phyloP scores from a whole-genome alignment of 257 asterid species.

The Solanum medicagineum region DNA sequence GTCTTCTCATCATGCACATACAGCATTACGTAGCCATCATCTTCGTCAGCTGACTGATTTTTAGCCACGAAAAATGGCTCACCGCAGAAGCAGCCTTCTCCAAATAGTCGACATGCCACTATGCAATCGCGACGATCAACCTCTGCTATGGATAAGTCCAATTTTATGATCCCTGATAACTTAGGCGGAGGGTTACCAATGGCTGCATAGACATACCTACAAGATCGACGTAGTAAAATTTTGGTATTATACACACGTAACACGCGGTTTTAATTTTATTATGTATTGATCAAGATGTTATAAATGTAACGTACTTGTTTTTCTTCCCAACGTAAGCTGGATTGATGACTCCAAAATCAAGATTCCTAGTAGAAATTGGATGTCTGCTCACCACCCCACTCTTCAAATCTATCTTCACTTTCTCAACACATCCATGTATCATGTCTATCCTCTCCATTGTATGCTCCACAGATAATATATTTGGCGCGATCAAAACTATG shows the following conservation, averaged over 20 bases:
- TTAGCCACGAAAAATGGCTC: slow-evolving; percentile 38
- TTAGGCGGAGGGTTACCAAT: slow-evolving; percentile 33
- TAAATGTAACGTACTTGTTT: slow-evolving; percentile 21
- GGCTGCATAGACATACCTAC: slow-evolving; percentile 27
- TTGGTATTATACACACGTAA: too few species aligned
- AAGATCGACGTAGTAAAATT: neutral
- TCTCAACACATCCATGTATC: slow-evolving; percentile 62
- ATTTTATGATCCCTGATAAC: slow-evolving; percentile 24
- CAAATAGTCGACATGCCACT: slow-evolving; percentile 20
- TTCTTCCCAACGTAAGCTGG: slow-evolving; percentile 41
- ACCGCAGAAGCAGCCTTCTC: slow-evolving; percentile 21
- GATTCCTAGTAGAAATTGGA: slow-evolving; percentile 44
- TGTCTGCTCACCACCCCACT: slow-evolving; percentile 35
- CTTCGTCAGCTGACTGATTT: slow-evolving; percentile 43
- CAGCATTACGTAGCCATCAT: slow-evolving; percentile 57
- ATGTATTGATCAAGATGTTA: too few species aligned
- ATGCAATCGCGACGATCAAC: slow-evolving; percentile 25
- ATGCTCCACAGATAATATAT: slow-evolving; percentile 49
- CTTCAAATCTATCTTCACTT: slow-evolving; percentile 39
- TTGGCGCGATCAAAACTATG: slow-evolving; percentile 55
- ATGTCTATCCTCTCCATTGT: slow-evolving; percentile 47
- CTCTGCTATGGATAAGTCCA: slow-evolving; percentile 22
- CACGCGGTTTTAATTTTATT: too few species aligned
- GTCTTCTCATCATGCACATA: slow-evolving; percentile 52
- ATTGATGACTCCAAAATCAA: slow-evolving; percentile 60